Evolutionary conservation across 83 land plant species (phyloP), one percentile per base, ranked within the genome.

Genomic region (Picea mariana): DNA sequence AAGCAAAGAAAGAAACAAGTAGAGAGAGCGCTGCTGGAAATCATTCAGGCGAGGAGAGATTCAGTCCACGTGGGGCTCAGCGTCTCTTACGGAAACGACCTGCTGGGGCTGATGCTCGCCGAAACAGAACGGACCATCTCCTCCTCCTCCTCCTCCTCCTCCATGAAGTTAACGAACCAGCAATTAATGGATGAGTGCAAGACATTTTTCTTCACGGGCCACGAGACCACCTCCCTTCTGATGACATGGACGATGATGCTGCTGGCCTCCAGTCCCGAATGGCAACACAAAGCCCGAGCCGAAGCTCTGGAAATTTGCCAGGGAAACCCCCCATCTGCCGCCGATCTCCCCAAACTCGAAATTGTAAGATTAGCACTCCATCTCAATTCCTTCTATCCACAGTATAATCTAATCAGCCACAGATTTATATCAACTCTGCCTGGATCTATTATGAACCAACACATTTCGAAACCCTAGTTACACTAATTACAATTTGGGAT

Each of bases 171-270:
- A 9, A 85, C 66, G 75, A 85, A 62, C 4, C 87, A 93, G 77
- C 42, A 88, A 47, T 62, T 95, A 11, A 84, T 95, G 82, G 95
- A 92, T 34, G 95, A 94, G 62, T 92, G 95, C 88, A 95, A 95
- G 34, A 34, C 34, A 34, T 34, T 34, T 34, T 34, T 34, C 34
- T 34, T 34, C 34, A 34, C 34, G 34, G 34, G 34, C 34, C 34
- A 34, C 34, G 34, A 34, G 34, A 34, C 34, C 34, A 34, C 34
- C 34, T 34, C 34, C 34, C 34, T 34, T 34, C 34, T 34, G 34
- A 34, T 34, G 34, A 34, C 34, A 34, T 34, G 34, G 34, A 34
- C 34, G 34, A 34, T 34, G 34, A 34, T 34, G 34, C 34, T 34
- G 34, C 34, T 34, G 34, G 34, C 34, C 34, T 34, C 34, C 34